phyloP scores from a whole-genome alignment of 2,329 filamentous ascomycete genomes.

The Capronia coronata region DNA sequence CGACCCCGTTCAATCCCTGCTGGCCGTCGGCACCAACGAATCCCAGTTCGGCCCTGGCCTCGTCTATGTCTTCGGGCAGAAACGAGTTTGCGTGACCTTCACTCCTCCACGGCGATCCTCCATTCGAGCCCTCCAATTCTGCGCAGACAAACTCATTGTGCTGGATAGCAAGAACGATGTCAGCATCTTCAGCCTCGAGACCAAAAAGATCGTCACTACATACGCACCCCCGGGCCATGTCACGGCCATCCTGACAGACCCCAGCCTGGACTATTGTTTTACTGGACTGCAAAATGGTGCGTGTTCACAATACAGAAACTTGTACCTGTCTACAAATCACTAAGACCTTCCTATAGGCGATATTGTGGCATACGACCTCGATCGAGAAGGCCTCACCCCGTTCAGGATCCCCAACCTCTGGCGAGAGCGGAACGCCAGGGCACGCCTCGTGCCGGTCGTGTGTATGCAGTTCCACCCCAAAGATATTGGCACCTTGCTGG shows the following conservation, averaged over 20 bases:
- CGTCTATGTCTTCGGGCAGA: conserved; percentile 82
- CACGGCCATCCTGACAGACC: conserved; percentile 69
- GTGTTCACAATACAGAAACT: conserved; percentile 16
- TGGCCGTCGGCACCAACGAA: conserved; percentile 85
- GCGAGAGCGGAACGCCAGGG: conserved; percentile 63
- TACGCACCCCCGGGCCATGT: conserved; percentile 73
- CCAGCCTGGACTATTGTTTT: conserved; percentile 88
- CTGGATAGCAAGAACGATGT: conserved; percentile 83
- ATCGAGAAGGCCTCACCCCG: conserved; percentile 66
- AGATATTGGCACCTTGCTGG: conserved; percentile 83
- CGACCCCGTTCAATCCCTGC: conserved; percentile 85
- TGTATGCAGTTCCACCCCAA: conserved; percentile 79
- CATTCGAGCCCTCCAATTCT: conserved; percentile 73
- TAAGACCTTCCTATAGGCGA: conserved; percentile 50
- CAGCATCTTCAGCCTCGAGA: conserved; percentile 71
- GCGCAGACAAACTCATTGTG: conserved; percentile 74
- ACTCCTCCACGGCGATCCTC: conserved; percentile 65
- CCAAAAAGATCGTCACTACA: conserved; percentile 58
- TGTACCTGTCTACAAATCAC: neutral
- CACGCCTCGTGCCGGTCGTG: conserved; percentile 60
- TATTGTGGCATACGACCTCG: conserved; percentile 85
- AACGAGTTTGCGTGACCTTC: conserved; percentile 70
- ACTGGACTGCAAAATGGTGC: conserved; percentile 67
- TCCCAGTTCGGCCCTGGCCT: conserved; percentile 78
- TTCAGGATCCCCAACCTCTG: conserved; percentile 86